phyloP scores from a whole-genome alignment of 768 basidiomycete species.

The Phylloporus rhodoxanthus region DNA sequence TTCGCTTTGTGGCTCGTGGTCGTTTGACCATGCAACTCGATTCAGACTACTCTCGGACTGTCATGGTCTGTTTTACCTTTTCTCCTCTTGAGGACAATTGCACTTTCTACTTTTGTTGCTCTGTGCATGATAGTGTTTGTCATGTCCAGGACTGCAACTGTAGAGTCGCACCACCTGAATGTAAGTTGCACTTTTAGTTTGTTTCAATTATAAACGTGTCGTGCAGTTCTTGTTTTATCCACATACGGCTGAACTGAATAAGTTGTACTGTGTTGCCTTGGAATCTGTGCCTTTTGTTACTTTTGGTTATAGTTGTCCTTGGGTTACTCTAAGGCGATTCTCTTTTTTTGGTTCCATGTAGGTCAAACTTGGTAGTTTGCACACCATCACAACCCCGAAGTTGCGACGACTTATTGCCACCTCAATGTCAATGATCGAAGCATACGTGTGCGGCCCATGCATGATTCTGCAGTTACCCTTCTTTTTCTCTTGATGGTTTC shows the following conservation, averaged over 20 bases:
- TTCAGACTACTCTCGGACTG: slow-evolving; percentile 33
- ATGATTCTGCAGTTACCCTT: slow-evolving; percentile 2
- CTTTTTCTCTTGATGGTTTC: not conserved
- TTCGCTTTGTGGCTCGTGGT: slow-evolving; percentile 27
- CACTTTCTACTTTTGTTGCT: not conserved
- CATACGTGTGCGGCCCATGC: not conserved
- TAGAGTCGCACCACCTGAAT: not conserved
- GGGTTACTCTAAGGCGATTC: not conserved
- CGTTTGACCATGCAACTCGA: slow-evolving; percentile 23
- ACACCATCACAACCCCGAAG: slow-evolving; percentile 3
- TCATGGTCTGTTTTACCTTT: slow-evolving; percentile 7
- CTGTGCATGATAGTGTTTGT: not conserved
- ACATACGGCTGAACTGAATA: not conserved
- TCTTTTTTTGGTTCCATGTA: not conserved
- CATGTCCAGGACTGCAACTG: slow-evolving; percentile 1
- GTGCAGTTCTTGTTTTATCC: not conserved
- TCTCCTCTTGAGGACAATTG: slow-evolving; percentile 17
- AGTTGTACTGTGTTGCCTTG: not conserved
- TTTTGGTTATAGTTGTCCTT: no score
- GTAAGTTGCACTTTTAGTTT: not conserved
- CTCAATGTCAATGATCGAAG: slow-evolving; percentile 14
- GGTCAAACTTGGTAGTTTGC: not conserved
- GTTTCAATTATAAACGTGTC: not conserved
- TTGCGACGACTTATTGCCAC: slow-evolving; percentile 4
- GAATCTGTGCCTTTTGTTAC: no score